These are phyloP conservation scores for Ascocoryne sarcoides DNA, from an alignment of 2,329 filamentous ascomycete species.

Conservation along the genomic window DNA sequence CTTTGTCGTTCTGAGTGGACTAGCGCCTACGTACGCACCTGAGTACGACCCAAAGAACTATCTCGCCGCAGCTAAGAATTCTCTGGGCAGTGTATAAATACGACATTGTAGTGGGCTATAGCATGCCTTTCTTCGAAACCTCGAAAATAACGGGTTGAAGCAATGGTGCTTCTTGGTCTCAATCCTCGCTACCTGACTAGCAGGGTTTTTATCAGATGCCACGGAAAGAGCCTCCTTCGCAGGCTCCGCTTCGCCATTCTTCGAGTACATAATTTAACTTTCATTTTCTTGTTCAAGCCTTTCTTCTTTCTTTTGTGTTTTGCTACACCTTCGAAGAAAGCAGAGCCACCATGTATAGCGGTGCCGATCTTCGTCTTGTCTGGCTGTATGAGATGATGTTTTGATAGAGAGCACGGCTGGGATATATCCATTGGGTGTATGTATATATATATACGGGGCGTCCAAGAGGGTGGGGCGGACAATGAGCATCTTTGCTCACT, in stretches of 20 bases:
- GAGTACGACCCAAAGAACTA: conserved; percentile 40
- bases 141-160: neutral
- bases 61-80: conserved; percentile 24
- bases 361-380: no score
- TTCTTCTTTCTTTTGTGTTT: no score
- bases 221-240: neutral
- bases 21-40: conserved; percentile 52
- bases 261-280: neutral
- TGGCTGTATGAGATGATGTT: no score
- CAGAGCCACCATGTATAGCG: no score
- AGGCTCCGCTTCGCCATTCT: neutral
- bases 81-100: conserved; percentile 15
- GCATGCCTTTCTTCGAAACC: neutral
- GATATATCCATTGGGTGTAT: no score
- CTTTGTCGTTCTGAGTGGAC: conserved; percentile 60
- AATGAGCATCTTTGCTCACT: no score
- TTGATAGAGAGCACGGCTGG: no score
- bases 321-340: no score
- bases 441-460: no score
- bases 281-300: no score
- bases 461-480: no score
- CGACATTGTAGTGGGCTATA: neutral
- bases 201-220: neutral
- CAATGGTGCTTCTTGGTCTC: no score
- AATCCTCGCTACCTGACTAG: neutral